Base-by-base conservation (phyloP, 1,284 basidiomycete genomes). In the Puccinia triticina region DNA sequence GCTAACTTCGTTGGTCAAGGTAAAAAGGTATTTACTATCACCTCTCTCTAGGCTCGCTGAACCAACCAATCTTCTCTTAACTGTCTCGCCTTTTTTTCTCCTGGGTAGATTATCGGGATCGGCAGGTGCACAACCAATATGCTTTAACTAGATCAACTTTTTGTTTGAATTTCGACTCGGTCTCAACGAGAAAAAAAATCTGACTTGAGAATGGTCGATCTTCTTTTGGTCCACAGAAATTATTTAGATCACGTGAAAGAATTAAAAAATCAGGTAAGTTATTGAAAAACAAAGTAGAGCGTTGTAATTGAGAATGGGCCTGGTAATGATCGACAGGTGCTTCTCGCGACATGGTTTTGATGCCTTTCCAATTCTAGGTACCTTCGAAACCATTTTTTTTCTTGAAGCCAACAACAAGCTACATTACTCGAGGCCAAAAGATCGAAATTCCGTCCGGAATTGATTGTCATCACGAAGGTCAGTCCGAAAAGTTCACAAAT, bases 381-480 rank as follows among this genome's bases (percentile, higher is more conserved):
- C 74, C 74, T 23, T 59, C 74, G 26, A 77, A 77, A 32, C 77
- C 77, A 4, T 80, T 80, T 50, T 80, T 72, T 40, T 80, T 80
- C 37, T 72, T 80, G 29, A 80, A 80, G 57, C 77, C 77, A 1
- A 71, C 77, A 11, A 72, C 77, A 26, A 80, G 77, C 57, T 80
- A 55, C n/a, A 50, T 59, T 32, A 37, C 50, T 59, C 67, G 69
- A 23, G 48, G 46, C 37, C 77, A 71, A 72, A 57, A 50, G 32
- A 80, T 72, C 12, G 59, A 78, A 61, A 72, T 80, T n/a, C 77
- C 77, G 1, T 14, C n/a, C 18, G 66, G 67, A 59, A 72, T 80
- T 55, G 46, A 69, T 71, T 80, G 77, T 48, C 77, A 80, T 73
- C 77, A 80, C 46, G 77, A 80, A 61, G 77, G 77, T 80, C 23